A percentile compares a stretch with the other conserved stretches of the same genome.
Evolutionary conservation across 2,329 filamentous ascomycete genomes (phyloP).

Genomic region (Fusarium chuoi): DNA sequence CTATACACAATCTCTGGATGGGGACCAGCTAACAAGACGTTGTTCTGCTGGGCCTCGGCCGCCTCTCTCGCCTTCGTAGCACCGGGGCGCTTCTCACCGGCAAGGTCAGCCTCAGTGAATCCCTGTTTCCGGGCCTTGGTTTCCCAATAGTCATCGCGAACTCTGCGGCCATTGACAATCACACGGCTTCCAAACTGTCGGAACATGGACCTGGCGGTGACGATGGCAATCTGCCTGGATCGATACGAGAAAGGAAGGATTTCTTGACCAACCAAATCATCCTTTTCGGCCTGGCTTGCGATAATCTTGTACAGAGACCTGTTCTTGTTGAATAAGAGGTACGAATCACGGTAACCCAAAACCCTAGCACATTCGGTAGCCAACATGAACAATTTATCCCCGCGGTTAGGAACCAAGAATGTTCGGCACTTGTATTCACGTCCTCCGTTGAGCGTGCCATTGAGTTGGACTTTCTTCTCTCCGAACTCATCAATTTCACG

Average conservation of each 20-base stretch:
- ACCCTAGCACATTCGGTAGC: constrained; percentile 97
- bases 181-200: constrained; percentile 96
- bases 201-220: constrained; percentile 98
- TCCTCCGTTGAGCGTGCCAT: constrained; percentile 82
- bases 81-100: constrained; percentile 94
- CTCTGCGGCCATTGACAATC: constrained; percentile 87
- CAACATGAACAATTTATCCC: constrained; percentile 97
- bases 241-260: constrained; percentile 97
- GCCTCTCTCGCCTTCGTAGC: constrained; percentile 89
- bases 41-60: constrained; percentile 70
- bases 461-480: constrained; percentile 89
- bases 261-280: constrained; percentile 93
- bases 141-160: constrained; percentile 99
- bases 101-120: constrained; percentile 95
- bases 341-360: constrained; percentile 95
- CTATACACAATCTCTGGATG: constrained; percentile 92
- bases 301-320: constrained; percentile 97
- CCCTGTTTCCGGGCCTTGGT: constrained; percentile 96
- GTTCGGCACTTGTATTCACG: constrained; percentile 94
- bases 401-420: constrained; percentile 90
- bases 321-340: constrained; percentile 98
- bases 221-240: constrained; percentile 98
- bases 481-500: constrained; percentile 93
- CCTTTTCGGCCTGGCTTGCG: constrained; percentile 93
- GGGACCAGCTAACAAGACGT: constrained; percentile 70